phyloP scores from a whole-genome alignment of 768 basidiomycete species.

The Amanita pseudoporphyria region DNA sequence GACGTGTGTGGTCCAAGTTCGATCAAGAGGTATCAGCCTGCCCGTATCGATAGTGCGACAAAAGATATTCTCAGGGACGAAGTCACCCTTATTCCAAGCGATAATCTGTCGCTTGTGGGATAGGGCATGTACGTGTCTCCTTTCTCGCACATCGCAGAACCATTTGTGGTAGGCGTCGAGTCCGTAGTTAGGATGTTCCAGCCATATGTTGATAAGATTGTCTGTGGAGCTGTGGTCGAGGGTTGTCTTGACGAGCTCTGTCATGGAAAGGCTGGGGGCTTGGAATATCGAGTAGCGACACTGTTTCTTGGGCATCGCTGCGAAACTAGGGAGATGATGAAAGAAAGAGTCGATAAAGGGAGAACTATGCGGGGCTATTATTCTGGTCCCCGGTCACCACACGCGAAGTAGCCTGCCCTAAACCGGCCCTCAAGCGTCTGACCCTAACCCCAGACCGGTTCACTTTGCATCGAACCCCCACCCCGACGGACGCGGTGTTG shows the following conservation, averaged over 20 bases:
- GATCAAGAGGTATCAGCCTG: slow-evolving; percentile 68
- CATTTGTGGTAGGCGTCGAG: slow-evolving; percentile 71
- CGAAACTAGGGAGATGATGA: no score
- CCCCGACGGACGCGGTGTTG: no score
- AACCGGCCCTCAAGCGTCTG: slow-evolving; percentile 8
- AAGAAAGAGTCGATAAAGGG: not conserved
- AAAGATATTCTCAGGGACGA: slow-evolving; percentile 72
- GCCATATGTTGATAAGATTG: slow-evolving; percentile 78
- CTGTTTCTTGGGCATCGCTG: slow-evolving; percentile 38
- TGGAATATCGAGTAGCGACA: slow-evolving; percentile 53
- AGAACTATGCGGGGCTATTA: slow-evolving; percentile 5
- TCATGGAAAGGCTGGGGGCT: slow-evolving; percentile 61
- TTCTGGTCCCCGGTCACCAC: slow-evolving; percentile 6
- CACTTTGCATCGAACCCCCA: not conserved
- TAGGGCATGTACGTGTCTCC: slow-evolving; percentile 39
- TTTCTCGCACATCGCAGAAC: slow-evolving; percentile 62
- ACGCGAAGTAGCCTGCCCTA: slow-evolving; percentile 24
- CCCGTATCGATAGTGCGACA: slow-evolving; percentile 73
- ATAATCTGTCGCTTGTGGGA: slow-evolving; percentile 40
- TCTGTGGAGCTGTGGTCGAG: slow-evolving; percentile 70
- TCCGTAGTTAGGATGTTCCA: slow-evolving; percentile 51
- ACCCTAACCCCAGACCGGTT: not conserved
- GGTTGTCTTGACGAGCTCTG: slow-evolving; percentile 71
- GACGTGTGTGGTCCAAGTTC: slow-evolving; percentile 76
- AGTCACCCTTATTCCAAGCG: slow-evolving; percentile 63